Percentiles rank a stretch among this genome's conserved stretches.
phyloP scores from a whole-genome alignment of 2,329 filamentous ascomycete genomes.

The Phyllosticta citriasiana region DNA sequence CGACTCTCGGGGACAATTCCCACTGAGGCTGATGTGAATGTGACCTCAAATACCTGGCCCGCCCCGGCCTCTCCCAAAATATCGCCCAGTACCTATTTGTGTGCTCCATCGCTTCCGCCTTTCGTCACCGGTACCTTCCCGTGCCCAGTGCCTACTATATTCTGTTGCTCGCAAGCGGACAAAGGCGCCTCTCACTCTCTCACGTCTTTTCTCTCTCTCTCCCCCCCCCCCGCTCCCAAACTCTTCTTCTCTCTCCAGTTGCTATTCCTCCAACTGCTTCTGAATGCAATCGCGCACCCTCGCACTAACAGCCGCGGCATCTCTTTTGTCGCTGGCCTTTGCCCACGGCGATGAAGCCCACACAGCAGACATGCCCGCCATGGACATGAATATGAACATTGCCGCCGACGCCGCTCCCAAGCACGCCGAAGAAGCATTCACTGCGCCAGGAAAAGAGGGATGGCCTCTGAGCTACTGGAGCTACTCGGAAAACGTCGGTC shows the following conservation, averaged over 20 bases:
- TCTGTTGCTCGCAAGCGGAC: neutral
- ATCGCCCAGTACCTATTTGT: too few species aligned
- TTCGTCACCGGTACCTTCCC: neutral
- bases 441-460: conserved; percentile 11
- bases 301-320: conserved; percentile 22
- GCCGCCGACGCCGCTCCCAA: conserved; percentile 4
- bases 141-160: neutral
- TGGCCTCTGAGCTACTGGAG: conserved; percentile 49
- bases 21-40: neutral
- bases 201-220: neutral
- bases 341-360: conserved; percentile 31
- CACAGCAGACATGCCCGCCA: conserved; percentile 10
- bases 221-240: neutral
- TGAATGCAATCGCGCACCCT: conserved; percentile 12
- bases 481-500: conserved; percentile 40
- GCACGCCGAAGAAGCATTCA: conserved; percentile 12
- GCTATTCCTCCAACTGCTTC: neutral
- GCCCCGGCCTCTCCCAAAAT: neutral
- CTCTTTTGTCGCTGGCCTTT: conserved; percentile 32
- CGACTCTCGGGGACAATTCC: neutral
- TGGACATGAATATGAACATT: conserved; percentile 17
- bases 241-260: neutral
- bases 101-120: neutral
- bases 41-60: conserved; percentile 1
- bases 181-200: neutral